Conservation (phyloP, 2,329 filamentous ascomycete genomes). For the Lomentospora prolificans region DNA sequence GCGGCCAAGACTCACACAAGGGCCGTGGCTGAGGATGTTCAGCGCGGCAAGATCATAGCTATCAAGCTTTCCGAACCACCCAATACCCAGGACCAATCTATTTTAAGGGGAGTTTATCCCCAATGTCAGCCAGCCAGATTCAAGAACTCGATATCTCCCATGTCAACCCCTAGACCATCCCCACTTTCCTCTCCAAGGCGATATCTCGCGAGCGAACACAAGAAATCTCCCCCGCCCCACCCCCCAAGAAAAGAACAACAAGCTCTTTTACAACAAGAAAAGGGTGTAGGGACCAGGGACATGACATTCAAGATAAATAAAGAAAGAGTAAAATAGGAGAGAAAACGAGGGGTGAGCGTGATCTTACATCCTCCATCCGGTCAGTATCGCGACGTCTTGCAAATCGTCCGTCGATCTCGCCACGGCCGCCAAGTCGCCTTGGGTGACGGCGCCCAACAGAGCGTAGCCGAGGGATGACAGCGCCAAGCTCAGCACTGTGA, state of each 20-base stretch:
- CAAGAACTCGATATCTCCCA: not conserved
- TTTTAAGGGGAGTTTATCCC: slow-evolving; percentile 13
- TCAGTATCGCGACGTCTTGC: slow-evolving; percentile 38
- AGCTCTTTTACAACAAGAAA: too few relatives aligned
- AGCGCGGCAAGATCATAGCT: slow-evolving; percentile 59
- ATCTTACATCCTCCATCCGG: slow-evolving; percentile 46
- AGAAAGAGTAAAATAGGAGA: not conserved
- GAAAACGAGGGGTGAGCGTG: not conserved
- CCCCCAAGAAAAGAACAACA: too few relatives aligned
- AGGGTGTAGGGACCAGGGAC: not conserved
- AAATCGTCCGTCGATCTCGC: slow-evolving; percentile 54
- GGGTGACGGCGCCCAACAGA: slow-evolving; percentile 47
- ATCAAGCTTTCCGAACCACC: slow-evolving; percentile 67
- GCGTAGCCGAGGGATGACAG: slow-evolving; percentile 58
- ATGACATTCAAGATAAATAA: not conserved
- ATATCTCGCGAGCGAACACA: not conserved
- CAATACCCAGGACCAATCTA: slow-evolving; percentile 60
- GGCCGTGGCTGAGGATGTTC: slow-evolving; percentile 62
- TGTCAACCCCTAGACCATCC: not conserved
- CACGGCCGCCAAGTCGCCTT: slow-evolving; percentile 56
- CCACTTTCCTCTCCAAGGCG: not conserved
- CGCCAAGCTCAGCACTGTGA: slow-evolving; percentile 45
- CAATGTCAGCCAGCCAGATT: slow-evolving; percentile 6
- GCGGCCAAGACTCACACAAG: slow-evolving; percentile 42
- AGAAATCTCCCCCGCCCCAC: too few relatives aligned